Evolutionary conservation across 2,329 filamentous ascomycete genomes (phyloP).

Genomic region (Colletotrichum cuscutae): DNA sequence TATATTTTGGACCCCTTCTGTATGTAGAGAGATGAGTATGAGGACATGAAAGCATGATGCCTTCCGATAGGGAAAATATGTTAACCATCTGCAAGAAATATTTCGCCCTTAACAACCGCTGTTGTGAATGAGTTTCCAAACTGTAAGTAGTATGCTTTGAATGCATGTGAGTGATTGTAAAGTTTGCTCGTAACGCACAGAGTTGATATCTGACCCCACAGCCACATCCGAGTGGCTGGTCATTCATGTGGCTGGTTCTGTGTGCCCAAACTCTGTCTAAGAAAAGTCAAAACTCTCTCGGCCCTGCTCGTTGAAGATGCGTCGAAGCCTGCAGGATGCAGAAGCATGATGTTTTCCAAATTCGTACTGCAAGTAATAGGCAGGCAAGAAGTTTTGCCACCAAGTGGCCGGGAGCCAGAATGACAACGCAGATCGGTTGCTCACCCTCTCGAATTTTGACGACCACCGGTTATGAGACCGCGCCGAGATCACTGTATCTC

Average conservation of each 20-base stretch:
- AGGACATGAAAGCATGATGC: neutral
- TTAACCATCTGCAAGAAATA: neutral
- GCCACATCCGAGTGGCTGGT: conserved; percentile 1
- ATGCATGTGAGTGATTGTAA: neutral
- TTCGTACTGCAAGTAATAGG: neutral
- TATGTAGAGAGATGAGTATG: neutral
- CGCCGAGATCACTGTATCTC: neutral
- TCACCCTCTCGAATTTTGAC: neutral
- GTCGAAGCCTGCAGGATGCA: neutral
- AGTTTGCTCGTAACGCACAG: neutral
- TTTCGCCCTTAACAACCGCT: neutral
- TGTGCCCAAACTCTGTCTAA: neutral
- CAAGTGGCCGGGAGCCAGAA: neutral
- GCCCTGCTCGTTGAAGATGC: neutral
- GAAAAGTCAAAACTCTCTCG: neutral
- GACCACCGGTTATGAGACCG: neutral
- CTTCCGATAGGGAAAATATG: neutral
- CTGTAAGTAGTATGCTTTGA: neutral
- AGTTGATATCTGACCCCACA: neutral
- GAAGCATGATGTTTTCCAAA: neutral
- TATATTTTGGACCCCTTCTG: neutral
- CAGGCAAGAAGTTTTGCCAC: neutral
- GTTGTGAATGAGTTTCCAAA: neutral
- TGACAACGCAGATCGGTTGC: neutral
- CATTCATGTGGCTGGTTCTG: neutral